Base-by-base conservation (phyloP, 2,329 filamentous ascomycete genomes). In the Anthostomella pinea region DNA sequence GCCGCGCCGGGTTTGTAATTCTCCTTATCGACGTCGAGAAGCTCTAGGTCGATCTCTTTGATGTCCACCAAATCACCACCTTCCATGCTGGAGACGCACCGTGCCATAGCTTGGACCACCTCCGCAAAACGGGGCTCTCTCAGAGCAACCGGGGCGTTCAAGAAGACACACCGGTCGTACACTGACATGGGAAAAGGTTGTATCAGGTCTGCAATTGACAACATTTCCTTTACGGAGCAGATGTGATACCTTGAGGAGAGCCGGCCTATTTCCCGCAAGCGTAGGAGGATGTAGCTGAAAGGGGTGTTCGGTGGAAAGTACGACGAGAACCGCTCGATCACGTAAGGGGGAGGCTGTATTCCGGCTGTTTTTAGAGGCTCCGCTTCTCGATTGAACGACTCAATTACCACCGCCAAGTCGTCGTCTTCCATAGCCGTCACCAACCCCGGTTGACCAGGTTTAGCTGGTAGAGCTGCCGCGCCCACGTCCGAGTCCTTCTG, bases 271-370 rank as follows among this genome's bases (percentile, higher is more conserved):
- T 88, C 82, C 44, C 84, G 72, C 31, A 97, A 69, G 3, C 85
- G 84, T 43, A 82, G 70, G 38, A 97, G 64, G 41, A 97, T 81
- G 55, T 89, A 95, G 46, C 81, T 84, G 49, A 97, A 85, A 0
- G 90, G 87, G 0, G 87, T 90, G 5, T 77, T 75, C 0, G 80
- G 76, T 1, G 90, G 87, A 52, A 95, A 95, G 57, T 91, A 93
- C 3, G 77, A 75, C 1, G 85, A 75, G 56, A 97, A 93, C 13
- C 53, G 48, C 55, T 93, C 79, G 21, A 95, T 68, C 3, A 88
- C 73, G 17, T 73, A 61, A 2, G 78, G 70, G 0, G 89, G 86
- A 4, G 91, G 87, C 31, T 83, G 72, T 23, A 97, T 71, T 16
- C 85, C 87, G 1, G 88, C 91, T 2, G 75, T 72, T 28, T 68